Base-by-base conservation (phyloP, 257 asterid genomes). In the Marsdenia floribunda region DNA sequence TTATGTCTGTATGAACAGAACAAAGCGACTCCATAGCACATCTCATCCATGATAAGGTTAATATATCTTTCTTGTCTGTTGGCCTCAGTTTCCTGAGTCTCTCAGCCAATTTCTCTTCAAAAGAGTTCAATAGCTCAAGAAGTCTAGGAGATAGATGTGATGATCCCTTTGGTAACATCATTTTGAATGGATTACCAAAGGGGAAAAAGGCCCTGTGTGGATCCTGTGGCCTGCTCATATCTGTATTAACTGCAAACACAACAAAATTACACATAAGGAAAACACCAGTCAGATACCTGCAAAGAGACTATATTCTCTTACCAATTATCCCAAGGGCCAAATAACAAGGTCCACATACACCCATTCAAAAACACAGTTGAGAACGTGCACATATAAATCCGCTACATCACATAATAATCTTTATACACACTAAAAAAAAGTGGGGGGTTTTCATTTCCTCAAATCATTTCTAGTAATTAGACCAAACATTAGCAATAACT, bases 101-200 rank as follows among this genome's bases (percentile, higher is more conserved):
- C 35, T 83, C 88, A 22, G 93, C 85, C 76, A 91, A 76, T 49
- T 86, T 79, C 87, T 76, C 86, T 87, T 91, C 97, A 59, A 93
- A 91, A 12, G 85, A 58, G 79, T 87, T 85, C 88, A 90, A 82
- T 74, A 87, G 72, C 74, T 86, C 80, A 72, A 76, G 83, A 77
- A 91, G 92, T 79, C 81, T 89, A 3, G 91, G 89, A 70, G 97
- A 83, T n/a, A 85, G 84, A 81, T 80, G 60, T 14, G 90, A 80
- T 14, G 90, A 82, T 46, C 96, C 91, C 84, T 89, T 90, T 4
- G 93, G 87, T 40, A 82, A 79, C 29, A 85, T 81, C 93, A 75
- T 90, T 42, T 90, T 84, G 81, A 93, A 87, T 13, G 98, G 97
- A 77, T 91, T 93, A 74, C 98, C 97, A 35, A 90, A 89, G 35